phyloP scores from a whole-genome alignment of 805 yeast species.

The Suhomyces sp. region DNA sequence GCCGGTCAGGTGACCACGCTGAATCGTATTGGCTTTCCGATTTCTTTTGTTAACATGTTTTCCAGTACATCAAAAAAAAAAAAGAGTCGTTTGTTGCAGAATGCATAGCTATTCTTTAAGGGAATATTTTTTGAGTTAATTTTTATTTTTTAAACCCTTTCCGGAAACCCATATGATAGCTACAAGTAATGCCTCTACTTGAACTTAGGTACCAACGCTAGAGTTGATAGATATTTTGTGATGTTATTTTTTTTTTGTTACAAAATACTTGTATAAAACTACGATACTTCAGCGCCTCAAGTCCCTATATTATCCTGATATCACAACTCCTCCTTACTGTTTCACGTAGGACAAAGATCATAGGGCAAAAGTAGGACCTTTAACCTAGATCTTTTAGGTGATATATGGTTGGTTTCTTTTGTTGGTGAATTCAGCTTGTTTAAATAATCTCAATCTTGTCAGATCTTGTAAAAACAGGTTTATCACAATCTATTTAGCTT shows the following conservation, averaged over 20 bases:
- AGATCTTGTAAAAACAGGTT: neutral
- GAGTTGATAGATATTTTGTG: neutral
- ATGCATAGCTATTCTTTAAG: neutral
- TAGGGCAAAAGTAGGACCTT: neutral
- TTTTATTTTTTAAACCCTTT: constrained; percentile 1
- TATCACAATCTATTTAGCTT: neutral
- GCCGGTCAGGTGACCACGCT: neutral
- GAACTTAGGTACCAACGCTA: neutral
- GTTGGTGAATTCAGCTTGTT: neutral
- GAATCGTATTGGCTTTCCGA: neutral
- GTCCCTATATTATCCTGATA: neutral
- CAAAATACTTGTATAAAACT: constrained; percentile 6
- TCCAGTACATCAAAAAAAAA: neutral
- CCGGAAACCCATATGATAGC: neutral
- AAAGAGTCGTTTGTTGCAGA: neutral
- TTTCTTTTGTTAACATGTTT: neutral
- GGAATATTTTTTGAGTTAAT: neutral
- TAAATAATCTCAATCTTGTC: constrained; percentile 5
- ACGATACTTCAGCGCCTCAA: constrained; percentile 7
- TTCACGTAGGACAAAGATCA: constrained; percentile 1
- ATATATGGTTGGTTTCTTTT: neutral
- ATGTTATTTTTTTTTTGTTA: neutral
- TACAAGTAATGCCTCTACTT: neutral
- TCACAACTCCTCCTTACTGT: constrained; percentile 2
- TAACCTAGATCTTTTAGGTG: neutral